Evolutionary conservation across 768 basidiomycete genomes (phyloP), one percentile per base, ranked within the genome.

Genomic region (Xerocomus potaroensis): DNA sequence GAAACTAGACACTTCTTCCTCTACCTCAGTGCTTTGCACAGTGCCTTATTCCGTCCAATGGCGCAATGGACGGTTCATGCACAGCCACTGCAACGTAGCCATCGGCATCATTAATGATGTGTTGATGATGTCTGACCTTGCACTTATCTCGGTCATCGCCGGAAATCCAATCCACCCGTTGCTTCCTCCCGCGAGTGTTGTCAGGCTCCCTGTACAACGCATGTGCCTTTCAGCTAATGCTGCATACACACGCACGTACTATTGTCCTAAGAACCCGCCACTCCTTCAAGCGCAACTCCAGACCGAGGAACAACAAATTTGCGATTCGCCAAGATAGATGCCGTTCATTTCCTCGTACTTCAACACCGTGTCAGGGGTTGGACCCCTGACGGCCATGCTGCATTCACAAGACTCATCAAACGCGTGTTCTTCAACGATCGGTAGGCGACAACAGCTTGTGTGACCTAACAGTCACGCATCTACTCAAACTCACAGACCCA

Each of bases 71-170:
- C 48, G 43, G 24, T 8, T 8, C 27, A 30, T 16, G 11, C 43
- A 58, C 49, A 22, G 59, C 59, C 59, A 58, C 44, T 9, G 9
- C 16, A 29, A 15, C 32, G 32, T 32, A 19, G 41, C 33, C 12
- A 11, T 27, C n/a, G n/a, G n/a, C n/a, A 19, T 26, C 41, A 47
- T 45, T 15, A 39, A 43, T 58, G 45, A 39, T 43, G 33, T 39
- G 45, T 45, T 15, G 36, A 43, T 58, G 45, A 39, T 43, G 33
- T 39, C 48, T 36, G 44, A 41, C 31, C 29, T 0, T n/a, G 27
- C 41, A n/a, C 55, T 61, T 60, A 55, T 60, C 49, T 61, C 46
- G 48, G 51, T 45, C 58, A 38, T 60, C 51, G 47, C 51, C 55
- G 48, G 27, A 24, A 23, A 14, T 40, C 27, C 22, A 14, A 23